Percentiles rank a stretch among this genome's conserved stretches.
phyloP scores from a whole-genome alignment of 768 basidiomycete species.

The Russula sp. region DNA sequence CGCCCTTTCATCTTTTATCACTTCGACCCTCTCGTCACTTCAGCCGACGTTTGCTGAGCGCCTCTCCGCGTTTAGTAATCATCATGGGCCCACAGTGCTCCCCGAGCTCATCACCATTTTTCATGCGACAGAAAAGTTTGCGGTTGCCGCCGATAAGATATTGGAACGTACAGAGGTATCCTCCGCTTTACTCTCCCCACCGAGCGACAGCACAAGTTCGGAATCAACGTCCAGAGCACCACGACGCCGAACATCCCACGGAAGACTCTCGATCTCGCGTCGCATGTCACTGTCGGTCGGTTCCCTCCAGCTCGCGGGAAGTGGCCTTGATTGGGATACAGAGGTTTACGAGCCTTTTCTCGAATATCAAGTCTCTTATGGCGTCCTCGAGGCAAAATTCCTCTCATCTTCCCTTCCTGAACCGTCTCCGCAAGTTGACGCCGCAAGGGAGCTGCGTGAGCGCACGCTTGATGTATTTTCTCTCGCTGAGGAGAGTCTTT shows the following conservation, averaged over 20 bases:
- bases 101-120: constrained; percentile 68
- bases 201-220: constrained; percentile 29
- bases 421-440: constrained; percentile 43
- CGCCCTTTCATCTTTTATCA: constrained; percentile 78
- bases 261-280: constrained; percentile 34
- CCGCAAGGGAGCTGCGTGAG: constrained; percentile 69
- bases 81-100: constrained; percentile 61
- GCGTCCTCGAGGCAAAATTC: constrained; percentile 66
- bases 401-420: constrained; percentile 58
- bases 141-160: constrained; percentile 63
- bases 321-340: constrained; percentile 72
- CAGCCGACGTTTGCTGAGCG: constrained; percentile 81
- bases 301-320: constrained; percentile 17
- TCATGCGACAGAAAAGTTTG: constrained; percentile 81
- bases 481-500: constrained; percentile 75
- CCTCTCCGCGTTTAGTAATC: constrained; percentile 63
- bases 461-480: constrained; percentile 70
- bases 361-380: constrained; percentile 82
- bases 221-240: constrained; percentile 13
- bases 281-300: constrained; percentile 33
- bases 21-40: constrained; percentile 73
- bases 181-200: constrained; percentile 18
- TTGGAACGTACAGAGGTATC: constrained; percentile 57
- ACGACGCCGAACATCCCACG: constrained; percentile 22
- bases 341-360: constrained; percentile 93